Evolutionary conservation across 2,329 filamentous ascomycete species (phyloP), one percentile per base, ranked within the genome.

Genomic region (Colletotrichum sp.): DNA sequence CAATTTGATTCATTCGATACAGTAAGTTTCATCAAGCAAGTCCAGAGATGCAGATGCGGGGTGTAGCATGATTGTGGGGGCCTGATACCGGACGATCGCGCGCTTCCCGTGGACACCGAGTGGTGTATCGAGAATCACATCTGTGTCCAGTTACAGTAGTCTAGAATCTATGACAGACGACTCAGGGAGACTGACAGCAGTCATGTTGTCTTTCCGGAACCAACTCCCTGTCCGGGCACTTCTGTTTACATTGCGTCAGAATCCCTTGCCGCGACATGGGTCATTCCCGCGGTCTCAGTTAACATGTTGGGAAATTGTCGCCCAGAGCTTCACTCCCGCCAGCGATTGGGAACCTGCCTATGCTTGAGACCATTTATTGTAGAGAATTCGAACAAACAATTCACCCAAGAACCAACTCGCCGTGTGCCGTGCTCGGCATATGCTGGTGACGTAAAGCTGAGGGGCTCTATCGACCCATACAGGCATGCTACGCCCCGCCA

Each of bases 391-490:
- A 52, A 8, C n/a, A 13, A n/a, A 48, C 5, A 13, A n/a, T 25
- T 28, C 55, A 19, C 15, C 27, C 55, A 34, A 30, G 28, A 32
- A 30, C 3, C 28, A 30, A 52, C 11, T 52, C 44, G 59, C 27
- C 15, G 11, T 13, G 34, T 9, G 32, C 60, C 60, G 60, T 22
- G 25, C 32, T 64, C 60, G 60, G 60, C 60, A 64, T 19, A 36
- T 39, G 60, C n/a, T 39, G 32, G 60, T 64, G 60, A 39, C 60
- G 60, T 34, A 64, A 28, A 19, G 60, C 3, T 27, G 30, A 39
- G 60, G 60, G 60, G 30, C 60, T 16, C 19, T n/a, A 27, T 64
- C 32, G 30, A 61, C 59, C 59, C 59, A 61, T 61, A 32, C 19
- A n/a, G 19, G 28, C 19, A n/a, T 36, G 13, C 39, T 39, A 15